A percentile compares a stretch with the other conserved stretches of the same genome.
These are phyloP conservation scores for Dothistroma septosporum DNA, from an alignment of 2,329 filamentous ascomycete genomes.

Conservation along the genomic window DNA sequence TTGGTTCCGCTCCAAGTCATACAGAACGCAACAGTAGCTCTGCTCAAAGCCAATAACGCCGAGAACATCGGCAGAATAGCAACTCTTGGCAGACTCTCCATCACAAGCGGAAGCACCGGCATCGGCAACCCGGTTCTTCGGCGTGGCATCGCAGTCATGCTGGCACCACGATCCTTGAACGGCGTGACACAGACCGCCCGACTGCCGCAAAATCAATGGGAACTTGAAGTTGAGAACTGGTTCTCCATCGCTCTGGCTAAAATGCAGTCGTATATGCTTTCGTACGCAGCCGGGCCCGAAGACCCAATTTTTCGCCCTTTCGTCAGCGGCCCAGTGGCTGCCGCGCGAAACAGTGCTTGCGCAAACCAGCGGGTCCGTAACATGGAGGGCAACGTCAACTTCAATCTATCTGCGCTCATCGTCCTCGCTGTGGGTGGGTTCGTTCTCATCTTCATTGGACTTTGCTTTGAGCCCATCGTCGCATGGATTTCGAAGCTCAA, in stretches of 20 bases:
- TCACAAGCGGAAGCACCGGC: not conserved
- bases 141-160: not conserved
- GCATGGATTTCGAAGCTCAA: not conserved
- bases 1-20: not conserved
- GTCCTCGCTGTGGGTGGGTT: not conserved
- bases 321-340: not conserved
- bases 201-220: conserved; percentile 1
- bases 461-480: not conserved
- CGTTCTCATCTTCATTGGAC: conserved; percentile 1
- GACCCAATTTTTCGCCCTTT: not conserved
- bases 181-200: not conserved
- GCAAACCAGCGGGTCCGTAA: not conserved
- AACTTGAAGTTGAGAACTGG: not conserved
- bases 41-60: not conserved
- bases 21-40: not conserved
- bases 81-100: not conserved
- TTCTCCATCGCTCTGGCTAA: not conserved
- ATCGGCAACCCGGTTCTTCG: not conserved
- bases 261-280: not conserved
- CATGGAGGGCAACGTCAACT: not conserved
- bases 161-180: not conserved
- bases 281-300: not conserved
- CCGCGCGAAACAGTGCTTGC: not conserved
- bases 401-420: conserved; percentile 2
- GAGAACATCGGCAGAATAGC: not conserved